Evolutionary conservation across 352 stramenopile species (phyloP).

Genomic region (Pythium folliculosum): DNA sequence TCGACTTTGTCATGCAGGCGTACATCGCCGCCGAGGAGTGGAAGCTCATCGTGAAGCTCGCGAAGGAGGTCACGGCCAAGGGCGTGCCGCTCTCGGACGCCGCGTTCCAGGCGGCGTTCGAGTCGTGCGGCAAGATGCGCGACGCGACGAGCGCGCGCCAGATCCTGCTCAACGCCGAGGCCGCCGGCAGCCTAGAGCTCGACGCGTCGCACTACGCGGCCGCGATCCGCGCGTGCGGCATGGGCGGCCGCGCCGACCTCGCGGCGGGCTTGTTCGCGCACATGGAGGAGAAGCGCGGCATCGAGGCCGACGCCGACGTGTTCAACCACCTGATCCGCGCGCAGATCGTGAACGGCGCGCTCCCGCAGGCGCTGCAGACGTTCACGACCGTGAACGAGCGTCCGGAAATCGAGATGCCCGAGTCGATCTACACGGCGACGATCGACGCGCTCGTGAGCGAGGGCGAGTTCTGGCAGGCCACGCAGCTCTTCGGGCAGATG

Average conservation of each 20-base stretch:
- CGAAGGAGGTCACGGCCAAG: constrained; percentile 41
- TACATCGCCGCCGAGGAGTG: constrained; percentile 74
- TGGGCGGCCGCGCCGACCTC: constrained; percentile 52
- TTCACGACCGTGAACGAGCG: constrained; percentile 62
- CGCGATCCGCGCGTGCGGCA: constrained; percentile 70
- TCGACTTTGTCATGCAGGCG: constrained; percentile 83
- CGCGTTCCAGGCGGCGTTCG: constrained; percentile 73
- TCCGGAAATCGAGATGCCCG: constrained; percentile 41
- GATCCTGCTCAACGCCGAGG: constrained; percentile 52
- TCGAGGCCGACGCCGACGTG: constrained; percentile 42
- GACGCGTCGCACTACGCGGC: constrained; percentile 45
- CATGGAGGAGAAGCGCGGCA: constrained; percentile 63
- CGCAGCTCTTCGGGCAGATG: constrained; percentile 76
- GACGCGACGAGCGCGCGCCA: constrained; percentile 47
- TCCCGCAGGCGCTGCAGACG: constrained; percentile 76
- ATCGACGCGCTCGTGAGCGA: constrained; percentile 69
- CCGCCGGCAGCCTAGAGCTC: constrained; percentile 28
- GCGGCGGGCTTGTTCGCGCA: constrained; percentile 56
- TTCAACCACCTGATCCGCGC: constrained; percentile 79
- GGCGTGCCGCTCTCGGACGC: constrained; percentile 62
- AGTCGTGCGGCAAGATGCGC: constrained; percentile 63
- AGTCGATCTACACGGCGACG: constrained; percentile 77
- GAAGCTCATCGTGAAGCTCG: constrained; percentile 55
- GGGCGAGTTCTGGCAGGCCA: constrained; percentile 67
- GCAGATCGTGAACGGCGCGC: constrained; percentile 67